A percentile compares a stretch with the other conserved stretches of the same genome.
Conservation (phyloP, 768 basidiomycete genomes). For the Termitomyces titanicus region DNA sequence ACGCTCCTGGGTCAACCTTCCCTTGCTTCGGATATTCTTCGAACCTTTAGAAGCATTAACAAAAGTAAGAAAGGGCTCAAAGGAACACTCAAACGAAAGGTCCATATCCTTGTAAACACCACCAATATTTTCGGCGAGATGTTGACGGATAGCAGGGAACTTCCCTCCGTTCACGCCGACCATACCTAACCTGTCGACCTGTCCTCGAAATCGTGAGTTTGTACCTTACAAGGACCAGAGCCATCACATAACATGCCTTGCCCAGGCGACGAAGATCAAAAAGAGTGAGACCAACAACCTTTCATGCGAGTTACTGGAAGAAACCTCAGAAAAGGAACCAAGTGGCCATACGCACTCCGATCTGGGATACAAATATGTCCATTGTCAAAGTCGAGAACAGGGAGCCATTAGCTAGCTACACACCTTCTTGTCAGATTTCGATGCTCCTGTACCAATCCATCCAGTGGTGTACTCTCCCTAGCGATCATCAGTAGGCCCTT, state of each 20-base stretch:
- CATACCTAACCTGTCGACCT: conserved; percentile 79
- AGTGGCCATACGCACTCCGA: conserved; percentile 50
- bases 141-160: conserved; percentile 81
- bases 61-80: background rate
- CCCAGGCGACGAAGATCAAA: conserved; percentile 85
- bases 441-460: conserved; percentile 90
- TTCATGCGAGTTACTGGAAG: conserved; percentile 11
- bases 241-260: conserved; percentile 46
- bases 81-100: conserved; percentile 50
- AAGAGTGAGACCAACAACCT: conserved; percentile 88
- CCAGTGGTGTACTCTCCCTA: conserved; percentile 93
- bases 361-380: conserved; percentile 40
- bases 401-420: conserved; percentile 8
- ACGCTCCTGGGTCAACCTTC: conserved; percentile 72
- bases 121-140: conserved; percentile 79
- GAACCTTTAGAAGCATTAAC: conserved; percentile 44
- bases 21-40: conserved; percentile 74
- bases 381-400: background rate
- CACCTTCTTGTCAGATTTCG: conserved; percentile 93
- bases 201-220: background rate
- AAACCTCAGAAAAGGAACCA: background rate
- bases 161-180: conserved; percentile 87
- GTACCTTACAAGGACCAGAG: background rate
- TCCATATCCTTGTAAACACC: conserved; percentile 87
- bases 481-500: background rate